Conservation (phyloP, 345 rosid species). For the Lenwebbia sp. region DNA sequence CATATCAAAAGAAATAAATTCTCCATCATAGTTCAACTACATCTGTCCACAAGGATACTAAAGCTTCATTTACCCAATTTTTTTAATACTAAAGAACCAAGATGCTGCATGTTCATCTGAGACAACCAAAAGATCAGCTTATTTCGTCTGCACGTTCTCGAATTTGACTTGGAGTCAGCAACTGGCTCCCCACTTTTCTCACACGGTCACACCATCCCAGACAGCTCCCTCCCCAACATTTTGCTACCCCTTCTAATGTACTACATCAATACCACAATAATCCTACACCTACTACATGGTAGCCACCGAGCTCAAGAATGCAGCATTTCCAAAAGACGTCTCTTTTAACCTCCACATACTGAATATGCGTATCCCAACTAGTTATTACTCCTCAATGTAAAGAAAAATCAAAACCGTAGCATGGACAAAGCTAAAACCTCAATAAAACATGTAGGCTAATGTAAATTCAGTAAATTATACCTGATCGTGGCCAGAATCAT, state of each 20-base stretch:
- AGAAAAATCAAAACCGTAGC: not conserved
- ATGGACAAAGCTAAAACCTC: not conserved
- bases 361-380: not conserved
- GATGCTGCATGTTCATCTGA: not conserved
- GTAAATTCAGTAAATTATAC: conserved; percentile 15
- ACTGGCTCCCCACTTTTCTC: not conserved
- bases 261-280: not conserved
- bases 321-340: not conserved
- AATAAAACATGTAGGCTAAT: not conserved
- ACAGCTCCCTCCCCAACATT: not conserved
- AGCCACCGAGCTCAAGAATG: not conserved
- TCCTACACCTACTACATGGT: not conserved
- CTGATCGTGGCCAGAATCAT: conserved; percentile 55
- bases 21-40: not conserved
- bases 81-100: not conserved
- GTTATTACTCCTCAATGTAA: not conserved
- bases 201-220: not conserved
- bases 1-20: not conserved
- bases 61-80: not conserved
- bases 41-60: not conserved
- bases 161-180: not conserved
- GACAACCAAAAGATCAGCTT: not conserved
- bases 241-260: not conserved
- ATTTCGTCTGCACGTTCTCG: not conserved
- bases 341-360: not conserved